Evolutionary conservation across 805 yeast species (phyloP).

Genomic region (Candida methanosorbosa): DNA sequence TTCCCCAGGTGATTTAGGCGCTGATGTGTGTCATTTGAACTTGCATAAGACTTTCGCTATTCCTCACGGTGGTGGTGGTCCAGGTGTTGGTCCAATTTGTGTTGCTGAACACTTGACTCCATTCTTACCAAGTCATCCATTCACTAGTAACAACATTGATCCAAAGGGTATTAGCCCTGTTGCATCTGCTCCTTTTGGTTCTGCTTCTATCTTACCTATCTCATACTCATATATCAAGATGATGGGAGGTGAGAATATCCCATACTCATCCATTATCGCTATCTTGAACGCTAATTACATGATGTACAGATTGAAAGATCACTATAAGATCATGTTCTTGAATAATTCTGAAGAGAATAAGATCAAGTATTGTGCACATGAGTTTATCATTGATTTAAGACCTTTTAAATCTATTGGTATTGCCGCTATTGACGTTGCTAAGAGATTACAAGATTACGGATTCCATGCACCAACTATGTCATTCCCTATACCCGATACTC

Average conservation of each 20-base stretch:
- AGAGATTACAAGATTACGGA: conserved; percentile 94
- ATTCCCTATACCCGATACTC: conserved; percentile 95
- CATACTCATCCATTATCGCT: conserved; percentile 82
- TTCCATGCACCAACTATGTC: conserved; percentile 99
- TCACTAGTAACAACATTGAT: conserved; percentile 36
- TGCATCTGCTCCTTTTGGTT: conserved; percentile 91
- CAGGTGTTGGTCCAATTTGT: conserved; percentile 98
- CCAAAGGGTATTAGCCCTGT: conserved; percentile 61
- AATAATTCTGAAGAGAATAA: conserved; percentile 28
- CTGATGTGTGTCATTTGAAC: conserved; percentile 96
- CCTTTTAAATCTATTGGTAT: conserved; percentile 72
- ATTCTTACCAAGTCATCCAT: conserved; percentile 73
- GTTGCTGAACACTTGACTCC: conserved; percentile 74
- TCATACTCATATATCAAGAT: conserved; percentile 92
- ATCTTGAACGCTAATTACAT: conserved; percentile 94
- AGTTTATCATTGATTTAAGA: conserved; percentile 87
- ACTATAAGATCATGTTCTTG: conserved; percentile 71
- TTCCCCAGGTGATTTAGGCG: conserved; percentile 95
- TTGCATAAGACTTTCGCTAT: conserved; percentile 96
- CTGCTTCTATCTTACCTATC: conserved; percentile 88
- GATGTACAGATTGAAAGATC: conserved; percentile 66
- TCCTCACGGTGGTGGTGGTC: conserved; percentile 99
- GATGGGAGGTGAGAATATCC: conserved; percentile 81
- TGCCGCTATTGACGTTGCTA: conserved; percentile 95
- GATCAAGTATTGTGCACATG: conserved; percentile 86